Percentiles rank a stretch among this genome's conserved stretches.
phyloP scores from a whole-genome alignment of 768 basidiomycete genomes.

The Omphalotus guepiniiformis region DNA sequence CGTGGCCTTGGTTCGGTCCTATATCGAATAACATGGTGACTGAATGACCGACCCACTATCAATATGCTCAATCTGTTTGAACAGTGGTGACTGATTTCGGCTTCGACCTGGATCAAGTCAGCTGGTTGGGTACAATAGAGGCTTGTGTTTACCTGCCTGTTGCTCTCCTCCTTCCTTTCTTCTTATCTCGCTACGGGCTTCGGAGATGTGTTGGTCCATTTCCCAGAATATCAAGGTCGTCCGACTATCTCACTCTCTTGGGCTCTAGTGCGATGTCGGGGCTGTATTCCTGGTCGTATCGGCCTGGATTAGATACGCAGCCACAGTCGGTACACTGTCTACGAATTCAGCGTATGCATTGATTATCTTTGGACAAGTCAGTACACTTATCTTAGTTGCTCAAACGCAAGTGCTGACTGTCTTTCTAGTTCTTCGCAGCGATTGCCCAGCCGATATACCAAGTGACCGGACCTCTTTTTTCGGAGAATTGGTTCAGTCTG shows the following conservation, averaged over 20 bases:
- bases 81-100: conserved; percentile 59
- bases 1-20: conserved; percentile 82
- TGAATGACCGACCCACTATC: background rate
- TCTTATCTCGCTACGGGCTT: conserved; percentile 58
- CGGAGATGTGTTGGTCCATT: conserved; percentile 51
- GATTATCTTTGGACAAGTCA: conserved; percentile 67
- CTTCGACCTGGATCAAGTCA: conserved; percentile 68
- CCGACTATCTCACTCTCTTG: background rate
- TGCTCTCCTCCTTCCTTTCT: conserved; percentile 53
- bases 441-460: conserved; percentile 72
- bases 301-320: conserved; percentile 76
- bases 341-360: conserved; percentile 55
- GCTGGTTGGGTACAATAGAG: conserved; percentile 76
- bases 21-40: conserved; percentile 63
- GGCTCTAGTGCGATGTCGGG: conserved; percentile 58
- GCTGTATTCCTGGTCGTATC: conserved; percentile 50
- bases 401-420: background rate
- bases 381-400: conserved; percentile 2
- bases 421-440: conserved; percentile 51
- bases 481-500: conserved; percentile 80
- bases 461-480: conserved; percentile 75
- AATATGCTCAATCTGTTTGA: background rate
- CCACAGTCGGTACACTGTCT: conserved; percentile 53
- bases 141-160: conserved; percentile 55
- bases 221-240: no score